Evolutionary conservation across 202 grass and related monocot genomes (phyloP), one percentile per base, ranked within the genome.

Genomic region (Zizania palustris): DNA sequence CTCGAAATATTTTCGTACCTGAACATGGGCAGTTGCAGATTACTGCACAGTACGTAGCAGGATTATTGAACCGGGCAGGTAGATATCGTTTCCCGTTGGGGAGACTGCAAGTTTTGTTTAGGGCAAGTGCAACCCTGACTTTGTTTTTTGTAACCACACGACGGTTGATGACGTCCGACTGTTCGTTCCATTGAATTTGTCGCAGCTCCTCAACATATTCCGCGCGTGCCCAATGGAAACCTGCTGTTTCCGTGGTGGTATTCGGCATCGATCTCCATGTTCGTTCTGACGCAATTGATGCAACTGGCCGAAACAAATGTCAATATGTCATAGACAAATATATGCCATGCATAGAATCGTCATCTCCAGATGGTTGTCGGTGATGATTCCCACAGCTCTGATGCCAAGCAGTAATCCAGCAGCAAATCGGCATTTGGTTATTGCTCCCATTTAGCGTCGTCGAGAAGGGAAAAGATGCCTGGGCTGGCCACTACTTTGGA

Each of bases 391-490:
- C 21, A 53, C 44, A 77, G 73, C 83, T 42, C 87, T 82, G 51
- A 71, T 86, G 44, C 82, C 82, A 18, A 82, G 90, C 41, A 84
- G 78, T 59, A 75, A 93, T 11, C 75, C 71, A 39, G 78, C 74
- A 56, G 39, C 66, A n/a, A n/a, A n/a, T n/a, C 9, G 19, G 18
- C 4, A 60, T 60, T 60, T 22, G 12, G 57, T 28, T 56, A 28
- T 9, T 46, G 20, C 57, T 51, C 1, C 3, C 0, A 6, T 5
- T 39, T 48, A 22, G 12, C 12, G 7, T 48, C 61, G 48, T 36
- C 38, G 36, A 72, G 19, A 7, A 1, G 42, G 28, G 18, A 35
- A 63, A 15, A 7, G 71, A 60, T 41, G 28, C 12, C 4, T 1
- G 33, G 1, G 13, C 6, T 53, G 4, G 9, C 8, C 41, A 71